Percentiles rank a stretch among this genome's conserved stretches.
Conservation (phyloP, 345 rosid genomes). For the Sisymbrium altissimum region DNA sequence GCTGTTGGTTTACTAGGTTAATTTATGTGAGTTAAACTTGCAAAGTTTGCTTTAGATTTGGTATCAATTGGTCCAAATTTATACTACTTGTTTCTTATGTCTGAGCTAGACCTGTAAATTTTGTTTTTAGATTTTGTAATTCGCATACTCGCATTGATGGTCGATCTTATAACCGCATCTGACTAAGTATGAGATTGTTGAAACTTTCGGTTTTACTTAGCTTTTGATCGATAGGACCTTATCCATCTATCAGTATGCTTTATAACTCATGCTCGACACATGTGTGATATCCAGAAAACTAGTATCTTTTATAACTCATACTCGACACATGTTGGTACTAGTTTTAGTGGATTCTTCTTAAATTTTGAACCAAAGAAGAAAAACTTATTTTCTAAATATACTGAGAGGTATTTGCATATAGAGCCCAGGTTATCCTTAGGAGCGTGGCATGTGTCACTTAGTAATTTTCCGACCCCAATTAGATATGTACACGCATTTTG, state of each 20-base stretch:
- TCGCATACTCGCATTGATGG: background rate
- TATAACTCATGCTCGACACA: background rate
- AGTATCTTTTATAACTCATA: background rate
- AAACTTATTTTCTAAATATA: background rate
- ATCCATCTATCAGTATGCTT: background rate
- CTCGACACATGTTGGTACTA: slow-evolving; percentile 1
- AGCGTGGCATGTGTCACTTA: background rate
- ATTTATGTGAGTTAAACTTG: background rate
- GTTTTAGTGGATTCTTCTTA: background rate
- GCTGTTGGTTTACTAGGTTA: background rate
- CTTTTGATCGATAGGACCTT: background rate
- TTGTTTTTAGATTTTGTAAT: background rate
- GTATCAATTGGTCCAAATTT: background rate
- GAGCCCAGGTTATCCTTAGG: background rate
- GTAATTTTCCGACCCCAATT: background rate
- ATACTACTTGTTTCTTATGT: background rate
- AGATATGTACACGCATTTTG: background rate
- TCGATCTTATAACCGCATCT: background rate
- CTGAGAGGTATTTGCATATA: background rate
- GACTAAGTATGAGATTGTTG: background rate
- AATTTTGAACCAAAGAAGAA: background rate
- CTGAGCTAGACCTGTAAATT: background rate
- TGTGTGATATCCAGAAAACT: no score
- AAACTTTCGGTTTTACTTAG: slow-evolving; percentile 1
- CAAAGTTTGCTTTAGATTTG: background rate